phyloP scores from a whole-genome alignment of 2,329 filamentous ascomycete species.

The Nemania sp. region DNA sequence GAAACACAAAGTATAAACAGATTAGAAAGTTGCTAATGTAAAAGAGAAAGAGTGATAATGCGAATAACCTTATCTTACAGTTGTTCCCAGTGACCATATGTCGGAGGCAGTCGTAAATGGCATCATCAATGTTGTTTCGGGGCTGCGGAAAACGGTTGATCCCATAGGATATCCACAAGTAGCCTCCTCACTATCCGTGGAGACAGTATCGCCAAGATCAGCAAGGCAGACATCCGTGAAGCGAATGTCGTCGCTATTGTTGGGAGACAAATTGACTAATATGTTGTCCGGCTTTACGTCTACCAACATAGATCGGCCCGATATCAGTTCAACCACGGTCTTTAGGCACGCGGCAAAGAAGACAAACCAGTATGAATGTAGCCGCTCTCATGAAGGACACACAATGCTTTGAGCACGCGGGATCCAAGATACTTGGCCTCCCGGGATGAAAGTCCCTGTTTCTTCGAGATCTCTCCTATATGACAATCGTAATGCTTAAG shows the following conservation, averaged over 20 bases:
- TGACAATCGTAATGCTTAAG: not conserved
- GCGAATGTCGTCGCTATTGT: not conserved
- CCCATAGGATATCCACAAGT: not conserved
- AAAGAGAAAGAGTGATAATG: not conserved
- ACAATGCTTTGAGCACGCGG: not conserved
- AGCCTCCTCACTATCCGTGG: not conserved
- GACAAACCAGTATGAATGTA: not conserved
- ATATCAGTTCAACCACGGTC: not conserved
- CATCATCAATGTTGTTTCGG: not conserved
- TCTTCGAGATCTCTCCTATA: not conserved
- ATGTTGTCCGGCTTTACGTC: not conserved
- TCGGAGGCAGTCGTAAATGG: not conserved
- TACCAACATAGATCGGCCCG: not conserved
- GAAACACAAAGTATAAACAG: not conserved
- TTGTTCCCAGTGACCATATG: not conserved
- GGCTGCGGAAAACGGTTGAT: not conserved
- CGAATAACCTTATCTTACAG: not conserved
- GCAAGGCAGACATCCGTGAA: not conserved
- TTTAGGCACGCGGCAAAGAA: not conserved
- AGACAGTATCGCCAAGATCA: not conserved
- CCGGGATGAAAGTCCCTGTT: not conserved
- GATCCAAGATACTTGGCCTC: not conserved
- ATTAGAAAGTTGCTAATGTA: not conserved
- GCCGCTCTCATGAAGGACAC: not conserved
- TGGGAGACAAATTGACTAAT: not conserved